A percentile compares a stretch with the other conserved stretches of the same genome.
Evolutionary conservation across 2,329 filamentous ascomycete genomes (phyloP).

Genomic region (Lecanosticta acicola): DNA sequence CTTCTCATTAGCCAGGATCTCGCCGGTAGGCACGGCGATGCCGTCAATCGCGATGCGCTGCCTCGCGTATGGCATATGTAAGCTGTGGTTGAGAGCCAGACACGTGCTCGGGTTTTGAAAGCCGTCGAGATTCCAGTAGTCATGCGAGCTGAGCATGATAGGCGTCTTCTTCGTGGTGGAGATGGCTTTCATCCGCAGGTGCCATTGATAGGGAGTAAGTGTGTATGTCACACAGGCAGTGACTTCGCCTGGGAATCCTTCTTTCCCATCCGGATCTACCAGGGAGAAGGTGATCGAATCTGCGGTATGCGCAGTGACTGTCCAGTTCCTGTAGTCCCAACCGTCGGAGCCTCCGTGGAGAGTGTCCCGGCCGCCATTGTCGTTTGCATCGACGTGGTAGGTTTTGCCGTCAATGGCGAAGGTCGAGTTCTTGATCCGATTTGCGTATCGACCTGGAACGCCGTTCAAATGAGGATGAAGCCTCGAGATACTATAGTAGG

Average conservation of each 20-base stretch:
- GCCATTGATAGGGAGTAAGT: slow-evolving; percentile 60
- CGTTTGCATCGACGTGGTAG: slow-evolving; percentile 47
- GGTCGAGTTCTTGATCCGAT: slow-evolving; percentile 69
- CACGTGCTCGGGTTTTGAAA: slow-evolving; percentile 67
- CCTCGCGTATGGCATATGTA: slow-evolving; percentile 66
- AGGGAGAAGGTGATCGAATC: slow-evolving; percentile 69
- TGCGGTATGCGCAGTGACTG: slow-evolving; percentile 61
- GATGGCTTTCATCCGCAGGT: slow-evolving; percentile 65
- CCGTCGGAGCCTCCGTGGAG: slow-evolving; percentile 44
- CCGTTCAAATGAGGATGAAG: slow-evolving; percentile 67
- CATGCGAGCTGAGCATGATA: slow-evolving; percentile 70
- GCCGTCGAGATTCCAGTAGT: slow-evolving; percentile 77
- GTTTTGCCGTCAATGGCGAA: slow-evolving; percentile 45
- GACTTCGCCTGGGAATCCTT: slow-evolving; percentile 74
- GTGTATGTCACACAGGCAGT: slow-evolving; percentile 59
- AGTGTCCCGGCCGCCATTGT: slow-evolving; percentile 45
- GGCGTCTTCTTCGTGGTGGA: slow-evolving; percentile 69
- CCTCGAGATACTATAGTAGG: slow-evolving; percentile 59
- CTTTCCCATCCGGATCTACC: slow-evolving; percentile 63
- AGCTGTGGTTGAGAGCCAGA: slow-evolving; percentile 61
- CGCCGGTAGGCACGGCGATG: slow-evolving; percentile 44
- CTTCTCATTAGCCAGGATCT: slow-evolving; percentile 62
- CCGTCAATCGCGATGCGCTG: slow-evolving; percentile 61
- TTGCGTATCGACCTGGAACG: slow-evolving; percentile 70
- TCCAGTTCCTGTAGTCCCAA: slow-evolving; percentile 67